Conservation (phyloP, 148 eudicot genomes). For the Drosera capensis region DNA sequence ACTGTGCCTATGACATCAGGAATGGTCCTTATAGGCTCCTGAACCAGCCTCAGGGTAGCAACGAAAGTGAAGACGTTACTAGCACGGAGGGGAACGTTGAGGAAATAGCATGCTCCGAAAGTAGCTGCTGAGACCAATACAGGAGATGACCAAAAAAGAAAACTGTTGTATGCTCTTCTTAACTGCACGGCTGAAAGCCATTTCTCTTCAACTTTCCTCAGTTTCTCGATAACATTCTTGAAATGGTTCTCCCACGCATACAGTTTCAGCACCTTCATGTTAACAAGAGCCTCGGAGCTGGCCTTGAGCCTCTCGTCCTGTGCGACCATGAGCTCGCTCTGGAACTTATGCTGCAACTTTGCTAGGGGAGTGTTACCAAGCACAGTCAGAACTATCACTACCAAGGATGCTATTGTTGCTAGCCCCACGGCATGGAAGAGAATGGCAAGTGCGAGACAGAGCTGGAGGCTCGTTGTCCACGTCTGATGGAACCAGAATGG, state of each 20-base stretch:
- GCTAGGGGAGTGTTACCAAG: slow-evolving; percentile 67
- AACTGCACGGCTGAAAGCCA: slow-evolving; percentile 59
- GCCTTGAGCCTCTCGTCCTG: slow-evolving; percentile 73
- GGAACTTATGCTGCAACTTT: slow-evolving; percentile 61
- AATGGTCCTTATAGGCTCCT: slow-evolving; percentile 69
- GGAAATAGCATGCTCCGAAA: slow-evolving; percentile 65
- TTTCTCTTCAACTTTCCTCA: slow-evolving; percentile 47
- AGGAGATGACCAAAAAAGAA: slow-evolving; percentile 78
- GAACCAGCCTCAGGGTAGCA: slow-evolving; percentile 74
- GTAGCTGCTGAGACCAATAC: slow-evolving; percentile 73
- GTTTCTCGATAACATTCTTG: slow-evolving; percentile 37
- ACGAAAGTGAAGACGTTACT: slow-evolving; percentile 88
- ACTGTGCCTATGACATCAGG: slow-evolving; percentile 77
- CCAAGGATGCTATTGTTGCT: slow-evolving; percentile 62
- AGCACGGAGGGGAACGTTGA: slow-evolving; percentile 50
- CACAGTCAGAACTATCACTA: slow-evolving; percentile 52
- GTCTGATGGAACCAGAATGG: slow-evolving; percentile 79
- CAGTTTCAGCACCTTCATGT: slow-evolving; percentile 68
- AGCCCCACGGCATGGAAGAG: slow-evolving; percentile 54
- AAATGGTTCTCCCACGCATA: slow-evolving; percentile 92
- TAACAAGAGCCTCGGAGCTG: slow-evolving; percentile 60
- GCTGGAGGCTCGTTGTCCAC: slow-evolving; percentile 72
- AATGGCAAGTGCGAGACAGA: slow-evolving; percentile 46
- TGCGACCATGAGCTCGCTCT: slow-evolving; percentile 57
- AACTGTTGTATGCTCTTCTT: slow-evolving; percentile 42